These are phyloP conservation scores for Pestalotiopsis fici DNA, from an alignment of 2,329 filamentous ascomycete species.

Conservation along the genomic window DNA sequence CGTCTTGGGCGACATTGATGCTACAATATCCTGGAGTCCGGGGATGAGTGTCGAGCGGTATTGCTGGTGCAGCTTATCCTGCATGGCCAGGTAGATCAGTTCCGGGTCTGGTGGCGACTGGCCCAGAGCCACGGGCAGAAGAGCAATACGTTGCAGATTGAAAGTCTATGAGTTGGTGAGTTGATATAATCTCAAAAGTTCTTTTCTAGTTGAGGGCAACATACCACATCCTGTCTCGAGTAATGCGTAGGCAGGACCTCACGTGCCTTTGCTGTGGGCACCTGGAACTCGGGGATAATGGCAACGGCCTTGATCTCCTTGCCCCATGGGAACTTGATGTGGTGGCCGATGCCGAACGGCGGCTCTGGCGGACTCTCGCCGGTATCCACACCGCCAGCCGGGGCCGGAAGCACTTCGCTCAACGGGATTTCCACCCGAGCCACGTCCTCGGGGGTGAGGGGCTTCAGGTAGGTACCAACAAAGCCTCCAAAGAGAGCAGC, in stretches of 20 bases:
- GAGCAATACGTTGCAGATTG: slow-evolving; percentile 91
- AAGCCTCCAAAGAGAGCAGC: slow-evolving; percentile 95
- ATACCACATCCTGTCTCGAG: slow-evolving; percentile 77
- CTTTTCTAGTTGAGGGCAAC: slow-evolving; percentile 30
- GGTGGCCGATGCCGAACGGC: slow-evolving; percentile 91
- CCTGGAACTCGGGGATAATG: slow-evolving; percentile 94
- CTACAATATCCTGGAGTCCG: slow-evolving; percentile 85
- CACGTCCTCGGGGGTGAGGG: slow-evolving; percentile 84
- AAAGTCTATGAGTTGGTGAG: slow-evolving; percentile 60
- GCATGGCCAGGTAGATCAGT: slow-evolving; percentile 97
- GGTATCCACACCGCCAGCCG: slow-evolving; percentile 88
- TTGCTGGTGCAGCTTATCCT: slow-evolving; percentile 96
- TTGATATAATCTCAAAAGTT: not conserved
- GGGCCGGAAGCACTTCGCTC: slow-evolving; percentile 87
- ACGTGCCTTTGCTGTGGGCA: slow-evolving; percentile 89
- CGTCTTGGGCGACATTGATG: slow-evolving; percentile 84
- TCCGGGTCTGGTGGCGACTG: slow-evolving; percentile 88
- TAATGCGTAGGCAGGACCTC: slow-evolving; percentile 82
- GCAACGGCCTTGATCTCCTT: slow-evolving; percentile 95
- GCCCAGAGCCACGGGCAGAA: slow-evolving; percentile 86
- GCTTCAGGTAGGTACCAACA: slow-evolving; percentile 94
- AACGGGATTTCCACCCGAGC: slow-evolving; percentile 91
- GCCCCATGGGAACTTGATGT: slow-evolving; percentile 93
- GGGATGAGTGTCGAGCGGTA: slow-evolving; percentile 92
- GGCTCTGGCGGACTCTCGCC: slow-evolving; percentile 84